phyloP scores from a whole-genome alignment of 1,139 yeast species.

The Sugiyamaella sp. region DNA sequence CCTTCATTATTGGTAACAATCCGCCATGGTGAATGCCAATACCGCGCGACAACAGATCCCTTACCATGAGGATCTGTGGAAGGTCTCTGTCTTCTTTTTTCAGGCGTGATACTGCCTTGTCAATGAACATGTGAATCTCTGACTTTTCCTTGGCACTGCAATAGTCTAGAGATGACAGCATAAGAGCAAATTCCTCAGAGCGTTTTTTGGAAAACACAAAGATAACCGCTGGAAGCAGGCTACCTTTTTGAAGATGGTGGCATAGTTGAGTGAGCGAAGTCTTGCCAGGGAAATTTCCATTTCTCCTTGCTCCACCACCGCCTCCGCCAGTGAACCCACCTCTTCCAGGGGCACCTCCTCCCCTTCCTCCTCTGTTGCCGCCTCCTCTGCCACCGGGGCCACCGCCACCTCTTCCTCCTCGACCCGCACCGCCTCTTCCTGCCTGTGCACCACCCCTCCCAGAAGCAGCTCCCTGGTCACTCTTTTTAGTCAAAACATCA shows the following conservation, averaged over 20 bases:
- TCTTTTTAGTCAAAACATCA: constrained; percentile 48
- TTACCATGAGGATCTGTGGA: constrained; percentile 82
- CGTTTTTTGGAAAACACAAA: constrained; percentile 93
- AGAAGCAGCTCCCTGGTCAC: constrained; percentile 43
- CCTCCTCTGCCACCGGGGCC: constrained; percentile 37
- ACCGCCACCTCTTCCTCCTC: constrained; percentile 36
- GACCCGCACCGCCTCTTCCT: constrained; percentile 37
- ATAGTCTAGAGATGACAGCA: constrained; percentile 73
- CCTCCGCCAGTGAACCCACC: constrained; percentile 43
- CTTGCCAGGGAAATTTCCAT: constrained; percentile 56
- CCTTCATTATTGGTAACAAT: constrained; percentile 89
- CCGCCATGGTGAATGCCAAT: constrained; percentile 99
- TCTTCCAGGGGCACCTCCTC: constrained; percentile 40
- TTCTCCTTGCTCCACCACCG: constrained; percentile 34
- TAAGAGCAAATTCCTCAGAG: constrained; percentile 90
- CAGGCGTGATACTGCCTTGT: constrained; percentile 81
- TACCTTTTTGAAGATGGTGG: constrained; percentile 66
- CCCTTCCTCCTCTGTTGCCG: constrained; percentile 42
- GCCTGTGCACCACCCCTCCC: constrained; percentile 41
- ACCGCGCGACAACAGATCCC: constrained; percentile 86
- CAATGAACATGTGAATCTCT: constrained; percentile 90
- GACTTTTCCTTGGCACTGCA: constrained; percentile 83
- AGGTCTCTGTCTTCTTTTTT: constrained; percentile 90
- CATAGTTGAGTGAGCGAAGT: constrained; percentile 53
- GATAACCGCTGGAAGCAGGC: constrained; percentile 83